Evolutionary conservation across 1,284 basidiomycete genomes (phyloP).

Genomic region (Wolfiporia cocos): DNA sequence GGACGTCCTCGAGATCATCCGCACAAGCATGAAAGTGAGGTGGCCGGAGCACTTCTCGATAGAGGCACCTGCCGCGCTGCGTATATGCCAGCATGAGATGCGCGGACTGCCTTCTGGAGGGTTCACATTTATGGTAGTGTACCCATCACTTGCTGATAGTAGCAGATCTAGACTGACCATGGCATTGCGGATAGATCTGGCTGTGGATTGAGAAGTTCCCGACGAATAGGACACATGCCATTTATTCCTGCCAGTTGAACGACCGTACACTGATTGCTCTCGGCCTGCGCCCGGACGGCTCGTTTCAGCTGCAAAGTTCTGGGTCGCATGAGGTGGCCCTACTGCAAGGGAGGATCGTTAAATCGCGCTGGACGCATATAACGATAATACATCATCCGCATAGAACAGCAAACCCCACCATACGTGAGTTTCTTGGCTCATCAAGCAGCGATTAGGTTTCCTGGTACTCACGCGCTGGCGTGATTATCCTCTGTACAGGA

Average conservation of each 20-base stretch:
- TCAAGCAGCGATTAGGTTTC: neutral
- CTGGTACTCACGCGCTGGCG: slow-evolving; percentile 2
- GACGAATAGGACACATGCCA: slow-evolving; percentile 28
- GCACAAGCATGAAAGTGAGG: slow-evolving; percentile 58
- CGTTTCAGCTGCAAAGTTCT: slow-evolving; percentile 43
- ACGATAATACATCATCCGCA: slow-evolving; percentile 58
- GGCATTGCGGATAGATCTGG: slow-evolving; percentile 49
- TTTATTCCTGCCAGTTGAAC: slow-evolving; percentile 41
- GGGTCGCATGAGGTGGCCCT: slow-evolving; percentile 33
- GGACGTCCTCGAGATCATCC: slow-evolving; percentile 63
- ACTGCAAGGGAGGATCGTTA: slow-evolving; percentile 41
- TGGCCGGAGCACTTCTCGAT: slow-evolving; percentile 74
- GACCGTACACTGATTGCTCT: slow-evolving; percentile 37
- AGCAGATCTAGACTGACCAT: neutral
- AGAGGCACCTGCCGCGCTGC: slow-evolving; percentile 45
- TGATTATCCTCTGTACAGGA: slow-evolving; percentile 32
- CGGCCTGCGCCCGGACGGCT: slow-evolving; percentile 47
- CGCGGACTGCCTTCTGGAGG: slow-evolving; percentile 52
- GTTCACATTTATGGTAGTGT: slow-evolving; percentile 62
- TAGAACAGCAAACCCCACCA: slow-evolving; percentile 44
- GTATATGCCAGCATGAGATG: slow-evolving; percentile 34
- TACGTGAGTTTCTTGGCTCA: slow-evolving; percentile 42
- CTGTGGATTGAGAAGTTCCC: slow-evolving; percentile 59
- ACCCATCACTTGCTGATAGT: neutral
- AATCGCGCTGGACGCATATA: slow-evolving; percentile 65